Conservation (phyloP, 345 rosid species). For the Gossypium arboreum region DNA sequence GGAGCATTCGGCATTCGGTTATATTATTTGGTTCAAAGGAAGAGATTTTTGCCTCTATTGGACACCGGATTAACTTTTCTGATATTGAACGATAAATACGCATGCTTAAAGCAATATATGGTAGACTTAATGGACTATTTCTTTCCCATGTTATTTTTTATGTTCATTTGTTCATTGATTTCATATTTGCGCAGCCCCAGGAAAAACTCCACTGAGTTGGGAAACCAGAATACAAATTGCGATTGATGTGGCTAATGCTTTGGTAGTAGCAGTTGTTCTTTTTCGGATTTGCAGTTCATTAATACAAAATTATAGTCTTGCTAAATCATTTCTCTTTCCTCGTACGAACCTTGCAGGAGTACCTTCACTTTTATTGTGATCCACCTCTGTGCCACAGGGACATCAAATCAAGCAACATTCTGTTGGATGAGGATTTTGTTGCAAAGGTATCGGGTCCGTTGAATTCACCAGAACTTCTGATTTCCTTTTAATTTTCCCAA, state of each 20-base stretch:
- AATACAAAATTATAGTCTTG: neutral
- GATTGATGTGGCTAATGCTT: conserved; percentile 91
- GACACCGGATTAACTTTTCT: neutral
- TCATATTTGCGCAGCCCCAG: conserved; percentile 43
- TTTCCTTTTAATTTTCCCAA: neutral
- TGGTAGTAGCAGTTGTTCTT: conserved; percentile 45
- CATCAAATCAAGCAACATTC: conserved; percentile 94
- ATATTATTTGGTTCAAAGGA: neutral
- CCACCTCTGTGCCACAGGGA: conserved; percentile 97
- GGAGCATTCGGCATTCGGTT: neutral
- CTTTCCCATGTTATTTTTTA: neutral
- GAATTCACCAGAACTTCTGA: neutral
- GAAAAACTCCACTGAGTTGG: conserved; percentile 73
- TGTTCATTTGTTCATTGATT: conserved; percentile 1
- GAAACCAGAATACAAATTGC: conserved; percentile 78
- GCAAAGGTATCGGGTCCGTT: conserved; percentile 59
- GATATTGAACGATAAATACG: neutral
- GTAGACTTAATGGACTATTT: neutral
- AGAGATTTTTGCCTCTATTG: neutral
- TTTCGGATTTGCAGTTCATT: conserved; percentile 1
- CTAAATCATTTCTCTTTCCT: neutral
- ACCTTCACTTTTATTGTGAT: conserved; percentile 94
- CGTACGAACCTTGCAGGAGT: conserved; percentile 50
- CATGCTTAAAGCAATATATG: neutral
- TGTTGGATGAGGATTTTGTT: conserved; percentile 78